phyloP scores from a whole-genome alignment of 1,139 yeast genomes.

The Taphrina sp. region DNA sequence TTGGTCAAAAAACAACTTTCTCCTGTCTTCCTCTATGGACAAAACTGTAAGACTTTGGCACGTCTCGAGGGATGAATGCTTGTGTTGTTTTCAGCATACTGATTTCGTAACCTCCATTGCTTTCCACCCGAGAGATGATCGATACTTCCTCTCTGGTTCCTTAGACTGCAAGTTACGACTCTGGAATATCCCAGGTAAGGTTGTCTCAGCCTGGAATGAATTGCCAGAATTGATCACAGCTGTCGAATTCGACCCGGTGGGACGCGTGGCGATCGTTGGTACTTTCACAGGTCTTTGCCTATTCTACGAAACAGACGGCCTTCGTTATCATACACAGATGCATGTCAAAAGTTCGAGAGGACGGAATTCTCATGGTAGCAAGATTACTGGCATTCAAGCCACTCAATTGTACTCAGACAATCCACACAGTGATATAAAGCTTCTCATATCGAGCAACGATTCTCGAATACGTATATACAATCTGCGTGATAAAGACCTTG shows the following conservation, averaged over 20 bases:
- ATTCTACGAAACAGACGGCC: conserved; percentile 63
- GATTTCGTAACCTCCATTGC: conserved; percentile 81
- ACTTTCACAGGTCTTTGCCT: conserved; percentile 74
- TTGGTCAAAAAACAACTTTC: conserved; percentile 86
- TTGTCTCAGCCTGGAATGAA: conserved; percentile 51
- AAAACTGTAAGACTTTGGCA: conserved; percentile 84
- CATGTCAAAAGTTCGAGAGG: conserved; percentile 48
- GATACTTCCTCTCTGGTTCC: conserved; percentile 82
- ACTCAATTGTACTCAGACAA: conserved; percentile 37
- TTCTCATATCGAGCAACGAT: conserved; percentile 64
- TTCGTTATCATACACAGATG: conserved; percentile 56
- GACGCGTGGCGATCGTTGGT: conserved; percentile 66
- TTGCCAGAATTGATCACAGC: conserved; percentile 62
- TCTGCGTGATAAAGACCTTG: conserved; percentile 55
- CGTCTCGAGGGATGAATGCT: conserved; percentile 60
- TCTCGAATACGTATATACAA: conserved; percentile 70
- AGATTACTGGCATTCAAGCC: conserved; percentile 54
- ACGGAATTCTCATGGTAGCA: conserved; percentile 46
- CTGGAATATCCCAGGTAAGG: conserved; percentile 81
- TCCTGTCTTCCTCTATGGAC: conserved; percentile 82
- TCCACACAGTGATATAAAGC: conserved; percentile 34
- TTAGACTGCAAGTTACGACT: conserved; percentile 73
- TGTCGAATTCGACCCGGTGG: conserved; percentile 67
- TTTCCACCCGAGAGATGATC: conserved; percentile 83
- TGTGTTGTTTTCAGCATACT: conserved; percentile 66